Evolutionary conservation across 192 early-diverging fungal genomes (phyloP).

Genomic region (Rhizoclosmatium sp.): DNA sequence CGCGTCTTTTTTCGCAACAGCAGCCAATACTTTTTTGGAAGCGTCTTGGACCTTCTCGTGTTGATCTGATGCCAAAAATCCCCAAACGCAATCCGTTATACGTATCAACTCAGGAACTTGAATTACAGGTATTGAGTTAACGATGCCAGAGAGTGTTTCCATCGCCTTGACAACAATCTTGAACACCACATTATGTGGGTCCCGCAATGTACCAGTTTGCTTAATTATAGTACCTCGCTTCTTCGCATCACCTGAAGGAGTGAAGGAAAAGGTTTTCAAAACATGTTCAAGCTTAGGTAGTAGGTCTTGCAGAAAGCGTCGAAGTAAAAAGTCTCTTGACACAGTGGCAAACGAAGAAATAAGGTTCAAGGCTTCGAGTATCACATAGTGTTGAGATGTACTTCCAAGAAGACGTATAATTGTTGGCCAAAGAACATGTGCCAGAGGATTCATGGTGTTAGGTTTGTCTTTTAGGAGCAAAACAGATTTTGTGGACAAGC

Average conservation of each 20-base stretch:
- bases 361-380: slow-evolving; percentile 40
- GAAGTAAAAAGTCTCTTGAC: neutral
- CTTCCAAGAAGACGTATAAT: slow-evolving; percentile 36
- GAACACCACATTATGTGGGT: slow-evolving; percentile 21
- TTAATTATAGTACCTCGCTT: neutral
- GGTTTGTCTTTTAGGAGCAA: slow-evolving; percentile 12
- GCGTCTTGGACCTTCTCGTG: slow-evolving; percentile 7
- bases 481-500: slow-evolving; percentile 23
- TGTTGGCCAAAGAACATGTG: slow-evolving; percentile 50
- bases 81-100: slow-evolving; percentile 17
- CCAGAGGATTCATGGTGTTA: slow-evolving; percentile 38
- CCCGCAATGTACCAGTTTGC: neutral
- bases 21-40: neutral
- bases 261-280: neutral
- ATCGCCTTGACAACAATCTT: slow-evolving; percentile 7
- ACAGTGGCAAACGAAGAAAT: slow-evolving; percentile 23
- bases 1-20: slow-evolving; percentile 13
- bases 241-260: neutral
- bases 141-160: slow-evolving; percentile 8
- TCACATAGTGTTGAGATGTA: slow-evolving; percentile 41
- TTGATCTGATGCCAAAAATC: slow-evolving; percentile 6
- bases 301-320: slow-evolving; percentile 27
- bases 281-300: slow-evolving; percentile 19
- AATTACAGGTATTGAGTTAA: neutral
- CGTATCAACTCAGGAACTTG: slow-evolving; percentile 11